These are phyloP conservation scores for Rhizoclosmatium globosum DNA, from an alignment of 192 early-diverging fungal species.

Conservation along the genomic window DNA sequence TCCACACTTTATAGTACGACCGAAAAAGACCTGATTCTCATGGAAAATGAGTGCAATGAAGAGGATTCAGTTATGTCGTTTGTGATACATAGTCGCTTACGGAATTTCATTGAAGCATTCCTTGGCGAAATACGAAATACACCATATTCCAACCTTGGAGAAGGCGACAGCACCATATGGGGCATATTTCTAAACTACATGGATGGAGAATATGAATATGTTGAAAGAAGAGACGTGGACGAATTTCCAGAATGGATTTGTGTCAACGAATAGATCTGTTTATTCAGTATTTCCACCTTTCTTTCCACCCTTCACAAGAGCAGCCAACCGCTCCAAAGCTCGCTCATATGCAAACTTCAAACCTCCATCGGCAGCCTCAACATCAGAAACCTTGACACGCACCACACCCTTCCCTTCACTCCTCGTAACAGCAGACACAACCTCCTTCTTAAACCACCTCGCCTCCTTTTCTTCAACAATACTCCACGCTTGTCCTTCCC, in stretches of 20 bases:
- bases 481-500: constrained; percentile 66
- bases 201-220: background rate
- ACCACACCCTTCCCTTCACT: constrained; percentile 1
- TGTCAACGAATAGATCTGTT: background rate
- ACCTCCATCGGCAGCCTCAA: background rate
- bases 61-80: background rate
- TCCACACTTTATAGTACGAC: too few relatives aligned
- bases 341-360: constrained; percentile 14
- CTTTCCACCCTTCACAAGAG: constrained; percentile 5
- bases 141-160: too few relatives aligned
- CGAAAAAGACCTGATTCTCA: too few relatives aligned
- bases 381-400: constrained; percentile 31
- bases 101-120: background rate
- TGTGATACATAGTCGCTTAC: background rate
- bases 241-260: background rate
- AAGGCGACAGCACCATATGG: background rate
- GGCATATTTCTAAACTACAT: background rate
- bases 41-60: background rate
- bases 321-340: constrained; percentile 5
- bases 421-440: constrained; percentile 21
- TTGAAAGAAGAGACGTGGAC: background rate
- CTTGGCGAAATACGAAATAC: background rate
- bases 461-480: constrained; percentile 51
- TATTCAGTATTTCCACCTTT: background rate
- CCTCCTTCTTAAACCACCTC: constrained; percentile 53